Evolutionary conservation across 106 monocot genomes (phyloP).

Genomic region (Alisma plantagoaquatica): DNA sequence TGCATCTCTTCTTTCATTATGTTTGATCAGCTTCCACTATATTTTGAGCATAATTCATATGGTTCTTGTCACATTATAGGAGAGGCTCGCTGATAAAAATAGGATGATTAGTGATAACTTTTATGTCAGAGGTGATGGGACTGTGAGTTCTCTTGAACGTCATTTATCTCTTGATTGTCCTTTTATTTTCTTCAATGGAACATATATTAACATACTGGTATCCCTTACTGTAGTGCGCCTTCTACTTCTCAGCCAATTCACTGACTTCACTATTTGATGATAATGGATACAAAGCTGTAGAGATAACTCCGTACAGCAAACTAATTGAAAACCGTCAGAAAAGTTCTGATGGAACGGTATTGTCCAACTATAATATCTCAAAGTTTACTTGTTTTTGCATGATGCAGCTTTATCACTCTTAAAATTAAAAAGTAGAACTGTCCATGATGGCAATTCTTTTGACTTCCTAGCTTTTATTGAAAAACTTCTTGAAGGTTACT

Average conservation of each 20-base stretch:
- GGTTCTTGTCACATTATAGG: too few relatives aligned
- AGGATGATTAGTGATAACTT: slow-evolving; percentile 23
- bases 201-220: neutral
- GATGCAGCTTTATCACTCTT: too few relatives aligned
- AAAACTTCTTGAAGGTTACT: too few relatives aligned
- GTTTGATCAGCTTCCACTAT: too few relatives aligned
- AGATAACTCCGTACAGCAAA: slow-evolving; percentile 16
- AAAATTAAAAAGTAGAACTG: too few relatives aligned
- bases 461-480: too few relatives aligned
- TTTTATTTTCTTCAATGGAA: neutral
- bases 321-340: slow-evolving; percentile 15
- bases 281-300: slow-evolving; percentile 13
- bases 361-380: too few relatives aligned
- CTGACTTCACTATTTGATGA: slow-evolving; percentile 13
- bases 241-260: slow-evolving; percentile 21
- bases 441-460: too few relatives aligned
- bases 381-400: too few relatives aligned
- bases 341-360: slow-evolving; percentile 19
- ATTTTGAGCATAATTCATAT: too few relatives aligned
- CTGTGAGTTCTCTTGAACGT: slow-evolving; percentile 9
- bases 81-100: slow-evolving; percentile 14
- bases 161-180: neutral
- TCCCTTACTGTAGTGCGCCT: slow-evolving; percentile 11
- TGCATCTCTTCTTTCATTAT: too few relatives aligned
- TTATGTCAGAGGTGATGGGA: slow-evolving; percentile 32